Conservation (phyloP, 371 early-diverging fungal species). For the Mortierella sp. region DNA sequence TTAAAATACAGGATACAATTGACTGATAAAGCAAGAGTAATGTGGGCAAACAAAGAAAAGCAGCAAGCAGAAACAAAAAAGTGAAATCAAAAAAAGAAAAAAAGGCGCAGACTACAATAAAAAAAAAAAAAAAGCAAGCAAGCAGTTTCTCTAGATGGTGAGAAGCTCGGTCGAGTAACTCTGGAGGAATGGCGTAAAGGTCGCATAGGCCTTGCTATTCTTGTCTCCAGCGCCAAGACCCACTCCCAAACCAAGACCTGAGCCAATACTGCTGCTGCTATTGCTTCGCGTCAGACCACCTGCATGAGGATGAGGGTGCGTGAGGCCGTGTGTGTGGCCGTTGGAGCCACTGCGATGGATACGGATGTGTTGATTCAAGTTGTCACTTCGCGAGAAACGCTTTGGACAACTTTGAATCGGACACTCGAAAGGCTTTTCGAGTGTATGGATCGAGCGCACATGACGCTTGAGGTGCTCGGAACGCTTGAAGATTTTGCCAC, state of each 20-base stretch:
- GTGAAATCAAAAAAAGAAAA: constrained; percentile 3
- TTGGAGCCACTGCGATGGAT: constrained; percentile 60
- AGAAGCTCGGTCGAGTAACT: constrained; percentile 34
- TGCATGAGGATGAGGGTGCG: constrained; percentile 8
- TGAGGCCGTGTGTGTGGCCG: not conserved
- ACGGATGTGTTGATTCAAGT: constrained; percentile 79
- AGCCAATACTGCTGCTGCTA: not conserved
- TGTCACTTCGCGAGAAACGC: constrained; percentile 86
- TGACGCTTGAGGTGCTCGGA: constrained; percentile 88
- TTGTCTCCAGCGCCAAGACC: constrained; percentile 11
- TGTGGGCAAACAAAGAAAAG: constrained; percentile 8
- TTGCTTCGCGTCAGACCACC: not conserved
- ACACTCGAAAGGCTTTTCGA: constrained; percentile 71
- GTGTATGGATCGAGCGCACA: constrained; percentile 70
- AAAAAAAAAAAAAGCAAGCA: not conserved
- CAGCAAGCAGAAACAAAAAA: not conserved
- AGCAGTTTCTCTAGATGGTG: constrained; percentile 17
- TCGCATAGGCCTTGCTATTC: constrained; percentile 23
- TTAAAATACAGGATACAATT: constrained; percentile 8
- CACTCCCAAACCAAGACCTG: too few relatives aligned
- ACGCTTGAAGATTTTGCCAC: constrained; percentile 84
- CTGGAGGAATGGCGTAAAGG: constrained; percentile 41
- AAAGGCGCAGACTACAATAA: not conserved
- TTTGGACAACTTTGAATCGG: constrained; percentile 80
- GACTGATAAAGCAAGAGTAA: constrained; percentile 3